Base-by-base conservation (phyloP, 257 asterid species). In the Fraxinus pennsylvanica region DNA sequence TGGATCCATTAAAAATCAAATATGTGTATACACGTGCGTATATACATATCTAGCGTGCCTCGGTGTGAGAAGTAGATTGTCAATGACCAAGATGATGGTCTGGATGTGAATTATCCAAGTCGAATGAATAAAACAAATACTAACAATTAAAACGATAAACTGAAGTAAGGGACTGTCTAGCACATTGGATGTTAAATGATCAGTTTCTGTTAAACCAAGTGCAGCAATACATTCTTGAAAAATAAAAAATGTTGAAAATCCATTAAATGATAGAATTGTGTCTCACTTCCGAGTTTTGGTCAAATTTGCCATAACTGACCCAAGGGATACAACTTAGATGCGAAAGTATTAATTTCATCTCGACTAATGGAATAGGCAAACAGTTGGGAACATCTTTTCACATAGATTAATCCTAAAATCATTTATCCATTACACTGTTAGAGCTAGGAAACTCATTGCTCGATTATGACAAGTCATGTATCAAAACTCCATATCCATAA, bases 301-400 rank as follows among this genome's bases (percentile, higher is more conserved):
- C 45, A 21, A 35, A 52, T 74, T 15, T 61, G 68, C 75, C 54
- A 68, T 6, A 27, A 67, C 5, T 38, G 69, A 35, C 50, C 70
- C 15, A 35, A 2, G 13, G 1, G 63, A 33, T 72, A 74, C 43
- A 76, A 36, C 50, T 63, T 9, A 81, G 27, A 50, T 8, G 14
- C 3, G 77, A 39, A 79, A 39, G 9, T 45, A 19, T 67, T 29
- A 41, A 71, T 61, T 71, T 9, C 21, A 76, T 41, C 35, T 1
- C 52, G 25, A 72, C 75, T 27, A 73, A 38, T 70, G 70, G 50
- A 43, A 54, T n/a, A 72, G 29, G 66, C 66, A 19, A 32, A n/a
- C 22, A 6, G 74, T 4, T 14, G n/a, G n/a, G 57, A 47, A 14
- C 57, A 47, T 47, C 57, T 47, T 47, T 15, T 47, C 57, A 47